These are phyloP conservation scores for Mycena venus DNA, from an alignment of 768 basidiomycete genomes.

Conservation along the genomic window DNA sequence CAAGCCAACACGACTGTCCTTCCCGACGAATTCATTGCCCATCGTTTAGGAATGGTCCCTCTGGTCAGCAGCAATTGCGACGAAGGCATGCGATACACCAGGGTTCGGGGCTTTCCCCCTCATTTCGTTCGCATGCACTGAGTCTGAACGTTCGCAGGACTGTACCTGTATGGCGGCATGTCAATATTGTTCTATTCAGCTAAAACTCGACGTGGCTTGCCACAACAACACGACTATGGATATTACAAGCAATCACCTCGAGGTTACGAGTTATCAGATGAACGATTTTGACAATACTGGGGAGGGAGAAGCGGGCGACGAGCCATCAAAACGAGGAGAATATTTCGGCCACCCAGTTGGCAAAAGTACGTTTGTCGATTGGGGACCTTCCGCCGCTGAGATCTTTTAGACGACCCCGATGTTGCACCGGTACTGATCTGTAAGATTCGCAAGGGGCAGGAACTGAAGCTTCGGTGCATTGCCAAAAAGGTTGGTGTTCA, in stretches of 20 bases:
- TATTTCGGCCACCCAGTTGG: conserved; percentile 88
- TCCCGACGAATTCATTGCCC: conserved; percentile 97
- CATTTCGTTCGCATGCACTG: not conserved
- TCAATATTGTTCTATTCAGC: conserved; percentile 85
- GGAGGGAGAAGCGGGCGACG: conserved; percentile 71
- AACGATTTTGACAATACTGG: conserved; percentile 42
- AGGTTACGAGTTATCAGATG: conserved; percentile 60
- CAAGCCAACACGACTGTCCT: conserved; percentile 92
- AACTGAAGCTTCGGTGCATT: conserved; percentile 85
- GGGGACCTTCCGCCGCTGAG: conserved; percentile 6
- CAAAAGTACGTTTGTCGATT: conserved; percentile 66
- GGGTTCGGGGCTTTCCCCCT: conserved; percentile 58
- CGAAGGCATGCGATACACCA: conserved; percentile 85
- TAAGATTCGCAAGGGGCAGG: conserved; percentile 95
- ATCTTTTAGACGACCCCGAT: conserved; percentile 66
- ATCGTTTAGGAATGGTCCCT: conserved; percentile 95
- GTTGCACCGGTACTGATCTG: conserved; percentile 84
- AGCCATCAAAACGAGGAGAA: conserved; percentile 79
- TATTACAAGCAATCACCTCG: conserved; percentile 89
- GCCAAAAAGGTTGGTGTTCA: conserved; percentile 86
- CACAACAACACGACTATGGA: conserved; percentile 82
- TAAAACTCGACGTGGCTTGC: conserved; percentile 85
- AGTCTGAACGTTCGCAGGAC: conserved; percentile 67
- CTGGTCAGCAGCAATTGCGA: conserved; percentile 90
- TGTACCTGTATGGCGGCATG: conserved; percentile 91